Base-by-base conservation (phyloP, 176 grass and related monocot genomes). In the Urochloa ruziziensis region DNA sequence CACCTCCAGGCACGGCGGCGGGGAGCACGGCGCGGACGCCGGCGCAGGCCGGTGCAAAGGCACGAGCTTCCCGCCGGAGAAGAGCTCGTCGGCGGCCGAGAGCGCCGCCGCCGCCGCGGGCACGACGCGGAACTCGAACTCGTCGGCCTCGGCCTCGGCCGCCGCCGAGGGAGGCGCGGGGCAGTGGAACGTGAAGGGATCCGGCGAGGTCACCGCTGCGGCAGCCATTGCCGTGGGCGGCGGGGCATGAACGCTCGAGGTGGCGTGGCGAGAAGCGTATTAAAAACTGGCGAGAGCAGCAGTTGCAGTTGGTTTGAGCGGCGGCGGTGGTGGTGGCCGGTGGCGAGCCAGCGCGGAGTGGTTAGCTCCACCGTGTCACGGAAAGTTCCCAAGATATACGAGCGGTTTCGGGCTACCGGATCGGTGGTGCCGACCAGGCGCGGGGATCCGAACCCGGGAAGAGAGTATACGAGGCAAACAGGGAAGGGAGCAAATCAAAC, bases 81-180 rank as follows among this genome's bases (percentile, higher is more conserved):
- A 94, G 70, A 94, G 92, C 86, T 91, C 89, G 72, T 94, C 92
- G 0, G 92, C 92, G 11, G 89, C 89, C 43, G 90, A 91, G 35
- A 94, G 84, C 28, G 81, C 83, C 25, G 82, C 86, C 8, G 72
- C 86, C 2, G 86, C 86, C 8, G 74, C 86, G 0, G 86, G 83
- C 24, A 71, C 68, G 49, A 94, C 67, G 16, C 53, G 84, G 80
- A 94, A 94, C 67, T 94, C 92, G 66, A 94, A 94, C 59, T 91
- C 92, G 12, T 28, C 73, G 35, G 14, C 42, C 29, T 77, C 74
- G 0, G 6, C 18, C 8, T 67, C 70, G 1, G 12, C 42, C 0
- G 33, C 19, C 32, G 30, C 8, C 28, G 52, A 7, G 0, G 86
- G 40, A 12, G 28, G 10, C 6, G 2, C 11, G 21, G 36, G 48